Percentiles rank a stretch among this genome's conserved stretches.
Conservation (phyloP, 2,329 filamentous ascomycete species). For the Stagonosporopsis rhizophila region DNA sequence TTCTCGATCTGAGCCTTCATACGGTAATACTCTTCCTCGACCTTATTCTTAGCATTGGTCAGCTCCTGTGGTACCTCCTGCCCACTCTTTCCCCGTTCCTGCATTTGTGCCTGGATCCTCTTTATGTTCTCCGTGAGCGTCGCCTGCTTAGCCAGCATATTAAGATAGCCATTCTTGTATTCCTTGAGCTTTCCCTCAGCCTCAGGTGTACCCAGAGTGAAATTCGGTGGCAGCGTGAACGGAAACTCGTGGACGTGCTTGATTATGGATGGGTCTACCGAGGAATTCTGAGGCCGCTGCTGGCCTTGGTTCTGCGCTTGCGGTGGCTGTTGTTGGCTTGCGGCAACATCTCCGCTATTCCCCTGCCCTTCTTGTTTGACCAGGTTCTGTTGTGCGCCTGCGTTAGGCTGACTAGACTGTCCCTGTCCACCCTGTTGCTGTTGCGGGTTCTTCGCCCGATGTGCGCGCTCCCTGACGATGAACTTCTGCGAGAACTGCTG, state of each 20-base stretch:
- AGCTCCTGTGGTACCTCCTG: conserved; percentile 46
- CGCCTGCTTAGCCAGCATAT: conserved; percentile 44
- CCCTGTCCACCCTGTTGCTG: conserved; percentile 30
- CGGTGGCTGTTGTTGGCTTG: conserved; percentile 15
- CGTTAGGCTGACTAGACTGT: conserved; percentile 31
- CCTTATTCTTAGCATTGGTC: conserved; percentile 32
- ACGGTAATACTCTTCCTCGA: conserved; percentile 40
- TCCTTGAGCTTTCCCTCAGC: conserved; percentile 47
- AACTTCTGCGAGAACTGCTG: conserved; percentile 59
- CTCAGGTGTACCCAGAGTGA: conserved; percentile 44
- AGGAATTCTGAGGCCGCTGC: conserved; percentile 20
- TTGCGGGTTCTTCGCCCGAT: conserved; percentile 46
- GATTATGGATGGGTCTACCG: conserved; percentile 44
- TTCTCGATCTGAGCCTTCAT: conserved; percentile 45
- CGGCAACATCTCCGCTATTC: conserved; percentile 2
- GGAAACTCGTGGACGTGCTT: conserved; percentile 48
- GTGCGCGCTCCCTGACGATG: conserved; percentile 57
- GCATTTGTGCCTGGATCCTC: conserved; percentile 37
- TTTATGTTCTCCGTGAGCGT: conserved; percentile 35
- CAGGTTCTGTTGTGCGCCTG: conserved; percentile 36
- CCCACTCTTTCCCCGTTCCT: conserved; percentile 40
- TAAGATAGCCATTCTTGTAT: conserved; percentile 44
- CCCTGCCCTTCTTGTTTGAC: conserved; percentile 29
- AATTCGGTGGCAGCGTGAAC: conserved; percentile 39
- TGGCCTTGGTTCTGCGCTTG: conserved; percentile 19